Conservation (phyloP, 2,329 filamentous ascomycete genomes). For the Trichoderma oligosporum region DNA sequence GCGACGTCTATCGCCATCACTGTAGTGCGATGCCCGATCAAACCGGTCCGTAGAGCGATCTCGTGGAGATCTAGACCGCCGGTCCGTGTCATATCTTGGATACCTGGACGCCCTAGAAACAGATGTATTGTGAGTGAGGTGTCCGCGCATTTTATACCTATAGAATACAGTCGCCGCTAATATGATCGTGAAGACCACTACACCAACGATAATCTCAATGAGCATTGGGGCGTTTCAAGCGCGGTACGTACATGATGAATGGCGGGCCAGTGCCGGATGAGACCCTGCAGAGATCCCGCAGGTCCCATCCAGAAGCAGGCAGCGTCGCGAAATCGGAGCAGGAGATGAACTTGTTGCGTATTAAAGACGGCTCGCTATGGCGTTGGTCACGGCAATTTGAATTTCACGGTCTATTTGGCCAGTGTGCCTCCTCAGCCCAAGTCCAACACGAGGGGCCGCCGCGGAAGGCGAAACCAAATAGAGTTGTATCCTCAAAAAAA, state of each 20-base stretch:
- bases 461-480: neutral
- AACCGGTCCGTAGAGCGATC: conserved; percentile 69
- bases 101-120: conserved; percentile 51
- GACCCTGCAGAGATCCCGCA: conserved; percentile 14
- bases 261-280: conserved; percentile 24
- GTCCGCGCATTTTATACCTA: neutral
- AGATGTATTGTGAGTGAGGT: conserved; percentile 13
- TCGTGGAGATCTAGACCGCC: conserved; percentile 61
- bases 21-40: conserved; percentile 51
- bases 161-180: conserved; percentile 1
- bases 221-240: neutral
- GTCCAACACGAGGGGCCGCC: neutral
- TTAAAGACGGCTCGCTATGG: neutral
- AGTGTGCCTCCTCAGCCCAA: conserved; percentile 3
- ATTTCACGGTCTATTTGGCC: neutral
- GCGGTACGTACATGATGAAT: conserved; percentile 26
- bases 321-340: neutral
- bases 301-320: conserved; percentile 23
- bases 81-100: conserved; percentile 60
- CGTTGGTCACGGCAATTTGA: neutral
- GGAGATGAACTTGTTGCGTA: neutral
- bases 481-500: neutral
- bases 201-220: neutral
- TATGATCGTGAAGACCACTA: neutral
- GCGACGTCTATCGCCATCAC: conserved; percentile 65